Evolutionary conservation across 345 rosid species (phyloP).

Genomic region (Hibiscus trionum): DNA sequence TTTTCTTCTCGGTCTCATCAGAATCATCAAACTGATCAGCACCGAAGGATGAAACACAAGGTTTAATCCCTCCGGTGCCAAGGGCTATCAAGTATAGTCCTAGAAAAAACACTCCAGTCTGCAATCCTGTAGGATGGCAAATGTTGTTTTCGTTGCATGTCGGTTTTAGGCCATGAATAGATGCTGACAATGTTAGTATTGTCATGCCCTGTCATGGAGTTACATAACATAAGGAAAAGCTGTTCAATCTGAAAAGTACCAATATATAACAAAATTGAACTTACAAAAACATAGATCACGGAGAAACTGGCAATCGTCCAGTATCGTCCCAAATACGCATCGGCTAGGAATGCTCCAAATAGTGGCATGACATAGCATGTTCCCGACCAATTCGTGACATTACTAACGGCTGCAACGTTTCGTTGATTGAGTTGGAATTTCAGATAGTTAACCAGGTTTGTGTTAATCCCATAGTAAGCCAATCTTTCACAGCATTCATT

Average conservation of each 20-base stretch:
- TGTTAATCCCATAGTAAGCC: constrained; percentile 38
- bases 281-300: constrained; percentile 37
- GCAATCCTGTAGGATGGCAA: constrained; percentile 29
- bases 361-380: constrained; percentile 54
- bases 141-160: constrained; percentile 20
- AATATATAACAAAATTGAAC: neutral
- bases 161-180: constrained; percentile 39
- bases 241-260: neutral
- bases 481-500: constrained; percentile 40
- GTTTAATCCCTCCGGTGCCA: constrained; percentile 53
- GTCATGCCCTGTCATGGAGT: constrained; percentile 41
- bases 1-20: constrained; percentile 30
- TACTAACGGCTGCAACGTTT: constrained; percentile 32
- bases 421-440: constrained; percentile 28
- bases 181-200: constrained; percentile 40
- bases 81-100: constrained; percentile 43
- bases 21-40: constrained; percentile 56
- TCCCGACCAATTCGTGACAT: constrained; percentile 59
- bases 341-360: constrained; percentile 51
- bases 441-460: constrained; percentile 38
- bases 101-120: constrained; percentile 26
- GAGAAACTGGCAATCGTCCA: constrained; percentile 58
- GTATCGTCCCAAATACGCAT: constrained; percentile 56
- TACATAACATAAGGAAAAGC: neutral
- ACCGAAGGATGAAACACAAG: constrained; percentile 54